A percentile compares a stretch with the other conserved stretches of the same genome.
phyloP scores from a whole-genome alignment of 495 filamentous ascomycete species.

The Glutinoglossum americanum region DNA sequence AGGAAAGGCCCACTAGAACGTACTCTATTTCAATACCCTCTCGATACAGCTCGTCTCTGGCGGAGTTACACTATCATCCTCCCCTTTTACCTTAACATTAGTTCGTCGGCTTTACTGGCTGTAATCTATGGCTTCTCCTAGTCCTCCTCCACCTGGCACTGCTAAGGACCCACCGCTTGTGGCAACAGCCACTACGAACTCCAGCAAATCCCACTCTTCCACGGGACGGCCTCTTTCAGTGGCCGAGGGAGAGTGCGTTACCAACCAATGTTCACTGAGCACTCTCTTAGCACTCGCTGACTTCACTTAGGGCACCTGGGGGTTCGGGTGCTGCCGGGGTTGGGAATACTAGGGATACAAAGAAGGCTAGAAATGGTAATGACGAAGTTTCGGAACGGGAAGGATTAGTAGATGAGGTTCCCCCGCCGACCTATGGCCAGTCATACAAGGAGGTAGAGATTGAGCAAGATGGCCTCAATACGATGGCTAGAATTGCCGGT shows the following conservation, averaged over 20 bases:
- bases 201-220: background rate
- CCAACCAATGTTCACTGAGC: background rate
- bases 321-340: background rate
- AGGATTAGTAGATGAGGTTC: background rate
- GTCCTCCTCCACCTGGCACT: background rate
- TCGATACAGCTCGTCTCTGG: background rate
- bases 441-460: background rate
- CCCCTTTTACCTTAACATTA: too few species aligned
- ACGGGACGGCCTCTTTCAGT: background rate
- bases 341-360: background rate
- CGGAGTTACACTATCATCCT: too few species aligned
- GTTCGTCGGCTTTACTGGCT: background rate
- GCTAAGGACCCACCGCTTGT: background rate
- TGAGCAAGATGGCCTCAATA: background rate
- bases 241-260: background rate
- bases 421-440: background rate
- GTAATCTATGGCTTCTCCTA: constrained; percentile 21
- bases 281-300: background rate
- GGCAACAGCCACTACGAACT: background rate
- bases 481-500: background rate
- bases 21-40: background rate
- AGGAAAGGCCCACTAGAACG: background rate
- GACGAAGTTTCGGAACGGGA: background rate
- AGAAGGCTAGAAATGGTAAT: background rate
- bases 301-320: background rate